Evolutionary conservation across 345 rosid species (phyloP), one percentile per base, ranked within the genome.

Genomic region (Rubroshorea leprosula): DNA sequence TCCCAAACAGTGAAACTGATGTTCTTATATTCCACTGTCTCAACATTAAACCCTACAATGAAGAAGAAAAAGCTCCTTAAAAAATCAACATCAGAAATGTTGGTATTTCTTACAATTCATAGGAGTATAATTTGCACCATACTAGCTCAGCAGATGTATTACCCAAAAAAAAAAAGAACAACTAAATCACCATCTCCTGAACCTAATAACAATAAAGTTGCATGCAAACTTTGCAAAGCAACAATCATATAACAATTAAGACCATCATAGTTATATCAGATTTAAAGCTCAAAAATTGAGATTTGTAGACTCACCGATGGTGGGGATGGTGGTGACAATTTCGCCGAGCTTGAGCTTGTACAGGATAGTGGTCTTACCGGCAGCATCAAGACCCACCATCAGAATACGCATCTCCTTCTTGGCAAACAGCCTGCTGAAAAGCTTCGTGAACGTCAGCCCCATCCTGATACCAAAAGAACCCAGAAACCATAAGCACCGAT

Each of bases 21-120:
- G 73, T 86, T 89, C 85, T 89, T 89, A 78, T 89, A 89, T 54
- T 89, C 95, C 59, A 89, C 95, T 18, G 96, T 89, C 74, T 89
- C 96, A 56, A 89, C 97, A 55, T 89, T 89, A 69, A 89, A 89
- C 52, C 95, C 96, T 89, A 70, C 51, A 70, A 69, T 51, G 24
- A 41, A 4, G 15, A 5, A 38, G 9, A 0, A 57, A 53, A 53
- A 31, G 26, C 6, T 23, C 19, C 55, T 24, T 24, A 21, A 57
- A 53, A 9, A 23, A 44, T 8, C 11, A 35, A 8, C 41, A 35
- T 35, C 12, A 3, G 1, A 35, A 35, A 13, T 13, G 8, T 27
- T 8, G 8, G 31, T 27, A 27, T 27, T 8, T 35, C 41, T 35
- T 6, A 35, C 11, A 1, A 35, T 6, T 6, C 9, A 35, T 8